phyloP scores from a whole-genome alignment of 2,329 filamentous ascomycete species.

The Camptophora hylomeconis region DNA sequence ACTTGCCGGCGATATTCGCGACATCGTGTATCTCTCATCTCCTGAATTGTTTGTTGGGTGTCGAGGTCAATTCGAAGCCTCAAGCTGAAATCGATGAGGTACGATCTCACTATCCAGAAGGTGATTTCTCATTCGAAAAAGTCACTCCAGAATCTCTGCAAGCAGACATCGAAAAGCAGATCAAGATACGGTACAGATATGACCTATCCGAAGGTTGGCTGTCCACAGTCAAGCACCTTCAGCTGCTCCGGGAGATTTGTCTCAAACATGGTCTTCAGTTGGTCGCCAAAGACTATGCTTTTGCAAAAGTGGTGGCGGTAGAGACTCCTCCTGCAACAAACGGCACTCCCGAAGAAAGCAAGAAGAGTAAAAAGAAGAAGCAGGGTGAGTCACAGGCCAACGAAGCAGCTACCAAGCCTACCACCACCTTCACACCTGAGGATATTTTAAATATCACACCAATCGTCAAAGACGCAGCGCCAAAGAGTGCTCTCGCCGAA shows the following conservation, averaged over 20 bases:
- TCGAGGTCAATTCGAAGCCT: slow-evolving; percentile 62
- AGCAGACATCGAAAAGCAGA: slow-evolving; percentile 57
- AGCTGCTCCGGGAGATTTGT: slow-evolving; percentile 77
- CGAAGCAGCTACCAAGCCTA: slow-evolving; percentile 32
- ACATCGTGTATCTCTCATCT: slow-evolving; percentile 71
- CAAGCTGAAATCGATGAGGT: slow-evolving; percentile 62
- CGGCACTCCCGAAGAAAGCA: slow-evolving; percentile 29
- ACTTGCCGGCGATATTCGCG: slow-evolving; percentile 67
- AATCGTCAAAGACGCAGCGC: slow-evolving; percentile 84
- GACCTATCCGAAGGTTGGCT: slow-evolving; percentile 57
- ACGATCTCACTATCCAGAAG: slow-evolving; percentile 65
- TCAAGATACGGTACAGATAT: slow-evolving; percentile 63
- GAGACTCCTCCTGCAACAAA: slow-evolving; percentile 25
- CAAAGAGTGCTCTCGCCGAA: slow-evolving; percentile 80
- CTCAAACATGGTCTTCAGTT: slow-evolving; percentile 86
- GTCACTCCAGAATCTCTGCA: slow-evolving; percentile 62
- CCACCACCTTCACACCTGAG: slow-evolving; percentile 61
- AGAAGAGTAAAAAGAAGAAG: slow-evolving; percentile 47
- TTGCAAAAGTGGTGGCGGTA: slow-evolving; percentile 36
- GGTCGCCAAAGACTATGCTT: slow-evolving; percentile 62
- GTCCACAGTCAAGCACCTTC: slow-evolving; percentile 55
- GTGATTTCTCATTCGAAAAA: slow-evolving; percentile 67
- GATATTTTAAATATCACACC: slow-evolving; percentile 91
- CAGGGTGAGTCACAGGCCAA: slow-evolving; percentile 25
- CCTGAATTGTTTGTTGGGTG: slow-evolving; percentile 83